Percentiles rank a stretch among this genome's conserved stretches.
These are phyloP conservation scores for Sarcomyxa edulis DNA, from an alignment of 768 basidiomycete species.

Conservation along the genomic window DNA sequence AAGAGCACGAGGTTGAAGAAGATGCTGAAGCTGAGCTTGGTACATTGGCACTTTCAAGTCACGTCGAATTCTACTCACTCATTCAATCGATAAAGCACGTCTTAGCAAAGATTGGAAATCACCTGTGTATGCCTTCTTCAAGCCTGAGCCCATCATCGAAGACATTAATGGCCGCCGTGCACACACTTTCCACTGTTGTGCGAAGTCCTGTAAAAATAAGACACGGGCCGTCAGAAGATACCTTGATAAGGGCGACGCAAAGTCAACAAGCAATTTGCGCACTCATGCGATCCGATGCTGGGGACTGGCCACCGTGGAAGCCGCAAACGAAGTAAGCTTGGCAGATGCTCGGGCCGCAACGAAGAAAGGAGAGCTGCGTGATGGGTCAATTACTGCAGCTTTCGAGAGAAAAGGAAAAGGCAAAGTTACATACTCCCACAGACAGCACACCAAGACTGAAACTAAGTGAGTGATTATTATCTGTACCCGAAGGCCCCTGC, in stretches of 20 bases:
- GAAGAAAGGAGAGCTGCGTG: conserved; percentile 5
- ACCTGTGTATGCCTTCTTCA: conserved; percentile 29
- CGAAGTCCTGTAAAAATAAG: conserved; percentile 13
- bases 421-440: conserved; percentile 22
- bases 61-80: conserved; percentile 1
- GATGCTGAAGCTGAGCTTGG: neutral
- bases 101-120: conserved; percentile 23
- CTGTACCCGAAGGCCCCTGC: too few species aligned
- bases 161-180: conserved; percentile 12
- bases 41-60: neutral
- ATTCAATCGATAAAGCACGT: conserved; percentile 8
- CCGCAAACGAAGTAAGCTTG: conserved; percentile 9
- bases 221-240: conserved; percentile 11
- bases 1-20: neutral
- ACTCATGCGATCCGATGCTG: conserved; percentile 27
- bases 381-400: conserved; percentile 18
- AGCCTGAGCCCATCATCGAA: conserved; percentile 14
- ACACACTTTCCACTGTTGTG: conserved; percentile 25
- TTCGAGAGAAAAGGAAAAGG: conserved; percentile 25
- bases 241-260: conserved; percentile 18
- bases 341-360: conserved; percentile 5
- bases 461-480: conserved; percentile 17
- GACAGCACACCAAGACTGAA: conserved; percentile 18
- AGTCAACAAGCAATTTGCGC: conserved; percentile 23
- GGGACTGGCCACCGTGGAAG: conserved; percentile 18